Evolutionary conservation across 371 early-diverging fungal species (phyloP).

Genomic region (Mortierella polycephala): DNA sequence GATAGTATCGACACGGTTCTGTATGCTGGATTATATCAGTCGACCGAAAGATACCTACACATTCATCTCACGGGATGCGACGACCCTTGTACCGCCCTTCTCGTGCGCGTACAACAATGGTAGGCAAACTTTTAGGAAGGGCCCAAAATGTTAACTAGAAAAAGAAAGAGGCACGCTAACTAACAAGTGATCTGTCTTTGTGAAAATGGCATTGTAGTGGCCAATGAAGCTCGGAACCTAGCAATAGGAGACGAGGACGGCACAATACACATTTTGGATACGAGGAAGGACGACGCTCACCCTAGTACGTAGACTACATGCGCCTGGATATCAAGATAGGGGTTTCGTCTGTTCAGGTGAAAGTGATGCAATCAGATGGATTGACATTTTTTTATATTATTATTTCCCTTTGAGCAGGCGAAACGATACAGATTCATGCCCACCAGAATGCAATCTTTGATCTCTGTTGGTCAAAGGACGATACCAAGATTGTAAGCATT

Average conservation of each 20-base stretch:
- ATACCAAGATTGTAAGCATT: slow-evolving; percentile 37
- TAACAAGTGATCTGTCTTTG: not conserved
- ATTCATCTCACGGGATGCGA: slow-evolving; percentile 41
- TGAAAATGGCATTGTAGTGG: slow-evolving; percentile 15
- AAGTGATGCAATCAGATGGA: not conserved
- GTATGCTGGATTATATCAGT: slow-evolving; percentile 37
- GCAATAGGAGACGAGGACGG: slow-evolving; percentile 55
- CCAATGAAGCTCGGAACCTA: slow-evolving; percentile 43
- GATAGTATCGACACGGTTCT: slow-evolving; percentile 34
- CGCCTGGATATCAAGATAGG: not conserved
- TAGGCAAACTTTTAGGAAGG: not conserved
- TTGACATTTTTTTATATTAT: not conserved
- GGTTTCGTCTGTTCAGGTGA: too few relatives aligned
- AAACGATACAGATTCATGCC: slow-evolving; percentile 24
- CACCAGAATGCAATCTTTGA: slow-evolving; percentile 54
- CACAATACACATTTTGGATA: slow-evolving; percentile 48
- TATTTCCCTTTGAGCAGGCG: not conserved
- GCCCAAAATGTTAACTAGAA: not conserved
- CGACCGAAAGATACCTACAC: slow-evolving; percentile 40
- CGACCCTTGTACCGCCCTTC: slow-evolving; percentile 50
- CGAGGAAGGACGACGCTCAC: slow-evolving; percentile 27
- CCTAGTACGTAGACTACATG: slow-evolving; percentile 17
- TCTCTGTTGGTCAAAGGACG: slow-evolving; percentile 47
- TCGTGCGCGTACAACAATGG: slow-evolving; percentile 50
- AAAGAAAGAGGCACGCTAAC: not conserved